A percentile compares a stretch with the other conserved stretches of the same genome.
Evolutionary conservation across 495 filamentous ascomycete genomes (phyloP).

Genomic region (Aspergillus saccharolyticus): DNA sequence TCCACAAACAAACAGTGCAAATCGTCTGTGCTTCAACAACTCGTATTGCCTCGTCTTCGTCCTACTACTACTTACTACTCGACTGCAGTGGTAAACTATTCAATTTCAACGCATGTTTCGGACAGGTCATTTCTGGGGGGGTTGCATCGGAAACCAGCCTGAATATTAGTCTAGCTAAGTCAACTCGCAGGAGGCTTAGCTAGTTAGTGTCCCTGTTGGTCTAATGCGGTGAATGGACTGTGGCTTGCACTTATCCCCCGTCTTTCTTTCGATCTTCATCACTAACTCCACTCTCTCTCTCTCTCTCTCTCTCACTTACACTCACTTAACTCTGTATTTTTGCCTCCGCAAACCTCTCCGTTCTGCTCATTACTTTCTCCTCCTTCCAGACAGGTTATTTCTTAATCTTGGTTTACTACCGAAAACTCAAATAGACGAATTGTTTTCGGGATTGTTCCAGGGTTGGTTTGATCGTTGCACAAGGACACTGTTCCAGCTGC

Average conservation of each 20-base stretch:
- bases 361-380: not conserved
- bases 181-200: not conserved
- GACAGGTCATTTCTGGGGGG: not conserved
- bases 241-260: not conserved
- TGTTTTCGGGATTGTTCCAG: constrained; percentile 1
- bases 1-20: constrained; percentile 2
- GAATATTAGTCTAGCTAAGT: not conserved
- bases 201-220: not conserved
- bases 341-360: not conserved
- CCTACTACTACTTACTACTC: no score
- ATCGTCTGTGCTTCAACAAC: not conserved
- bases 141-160: not conserved
- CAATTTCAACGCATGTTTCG: no score
- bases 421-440: constrained; percentile 7
- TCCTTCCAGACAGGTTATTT: not conserved
- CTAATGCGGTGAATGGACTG: not conserved
- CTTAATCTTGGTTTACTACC: constrained; percentile 1
- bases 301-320: not conserved
- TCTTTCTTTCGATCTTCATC: not conserved
- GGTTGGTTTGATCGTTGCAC: not conserved
- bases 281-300: not conserved
- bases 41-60: not conserved
- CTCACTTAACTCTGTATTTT: not conserved
- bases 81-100: no score
- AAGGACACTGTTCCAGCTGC: constrained; percentile 3